Conservation (phyloP, 192 early-diverging fungal species). For the Backusella parvicylindrica region DNA sequence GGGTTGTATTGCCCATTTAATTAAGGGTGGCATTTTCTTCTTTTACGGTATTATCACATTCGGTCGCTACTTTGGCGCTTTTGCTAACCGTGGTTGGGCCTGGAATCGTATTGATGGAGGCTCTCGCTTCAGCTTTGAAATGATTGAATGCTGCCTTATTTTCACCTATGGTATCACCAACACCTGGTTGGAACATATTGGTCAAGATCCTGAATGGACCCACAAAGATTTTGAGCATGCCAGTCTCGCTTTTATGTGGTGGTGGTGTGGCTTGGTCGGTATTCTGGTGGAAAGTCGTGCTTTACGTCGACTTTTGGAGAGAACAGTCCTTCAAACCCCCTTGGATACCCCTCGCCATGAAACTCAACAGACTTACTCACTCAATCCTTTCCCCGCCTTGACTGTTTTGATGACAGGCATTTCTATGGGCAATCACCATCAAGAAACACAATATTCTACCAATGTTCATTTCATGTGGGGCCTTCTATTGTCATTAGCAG, state of each 20-base stretch:
- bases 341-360: conserved; percentile 4
- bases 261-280: conserved; percentile 35
- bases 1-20: conserved; percentile 34
- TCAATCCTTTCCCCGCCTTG: conserved; percentile 34
- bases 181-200: conserved; percentile 40
- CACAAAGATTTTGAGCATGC: conserved; percentile 40
- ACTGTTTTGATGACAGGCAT: conserved; percentile 35
- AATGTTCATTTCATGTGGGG: conserved; percentile 37
- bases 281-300: conserved; percentile 30
- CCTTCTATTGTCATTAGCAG: conserved; percentile 21
- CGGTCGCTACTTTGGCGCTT: conserved; percentile 35
- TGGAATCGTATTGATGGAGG: conserved; percentile 32
- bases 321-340: background rate
- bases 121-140: conserved; percentile 31
- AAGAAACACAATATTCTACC: conserved; percentile 26
- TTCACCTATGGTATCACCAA: conserved; percentile 39
- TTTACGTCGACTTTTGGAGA: conserved; percentile 19
- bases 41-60: conserved; percentile 34
- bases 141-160: conserved; percentile 30
- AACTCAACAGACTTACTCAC: conserved; percentile 15
- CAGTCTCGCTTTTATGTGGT: conserved; percentile 40
- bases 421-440: conserved; percentile 39
- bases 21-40: conserved; percentile 39
- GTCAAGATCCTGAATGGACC: conserved; percentile 26
- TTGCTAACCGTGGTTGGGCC: conserved; percentile 35